Conservation (phyloP, 768 basidiomycete genomes). For the Russula emetica region DNA sequence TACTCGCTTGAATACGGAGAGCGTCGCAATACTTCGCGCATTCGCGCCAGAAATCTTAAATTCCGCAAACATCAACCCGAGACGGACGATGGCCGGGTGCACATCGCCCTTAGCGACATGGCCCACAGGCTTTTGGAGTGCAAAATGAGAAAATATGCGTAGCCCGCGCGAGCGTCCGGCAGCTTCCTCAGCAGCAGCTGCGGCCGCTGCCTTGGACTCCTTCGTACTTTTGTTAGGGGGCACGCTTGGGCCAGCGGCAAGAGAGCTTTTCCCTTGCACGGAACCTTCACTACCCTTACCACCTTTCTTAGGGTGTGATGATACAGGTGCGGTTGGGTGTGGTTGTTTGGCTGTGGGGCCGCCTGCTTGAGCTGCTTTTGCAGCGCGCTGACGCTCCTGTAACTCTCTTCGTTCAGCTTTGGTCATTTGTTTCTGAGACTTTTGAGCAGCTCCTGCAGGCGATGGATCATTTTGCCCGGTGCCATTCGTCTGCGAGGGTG, state of each 20-base stretch:
- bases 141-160: conserved; percentile 84
- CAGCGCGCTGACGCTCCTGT: conserved; percentile 29
- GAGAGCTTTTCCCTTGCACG: conserved; percentile 28
- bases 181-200: conserved; percentile 36
- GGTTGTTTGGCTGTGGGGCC: conserved; percentile 13
- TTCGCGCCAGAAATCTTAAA: conserved; percentile 94
- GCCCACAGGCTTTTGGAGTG: conserved; percentile 54
- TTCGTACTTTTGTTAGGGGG: conserved; percentile 17
- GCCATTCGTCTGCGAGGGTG: conserved; percentile 16
- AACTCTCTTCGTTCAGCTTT: conserved; percentile 35
- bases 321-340: conserved; percentile 1
- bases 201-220: conserved; percentile 26
- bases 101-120: conserved; percentile 72
- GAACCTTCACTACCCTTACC: conserved; percentile 12
- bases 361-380: conserved; percentile 21
- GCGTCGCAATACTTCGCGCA: conserved; percentile 88
- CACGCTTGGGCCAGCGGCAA: conserved; percentile 26
- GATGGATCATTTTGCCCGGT: conserved; percentile 7
- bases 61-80: conserved; percentile 85
- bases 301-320: conserved; percentile 13
- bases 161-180: conserved; percentile 52
- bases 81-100: conserved; percentile 81
- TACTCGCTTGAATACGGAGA: conserved; percentile 89
- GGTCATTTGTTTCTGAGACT: conserved; percentile 34
- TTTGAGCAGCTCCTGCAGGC: not conserved